Evolutionary conservation across 495 filamentous ascomycete genomes (phyloP).

Genomic region (Penicillium cataractarum): DNA sequence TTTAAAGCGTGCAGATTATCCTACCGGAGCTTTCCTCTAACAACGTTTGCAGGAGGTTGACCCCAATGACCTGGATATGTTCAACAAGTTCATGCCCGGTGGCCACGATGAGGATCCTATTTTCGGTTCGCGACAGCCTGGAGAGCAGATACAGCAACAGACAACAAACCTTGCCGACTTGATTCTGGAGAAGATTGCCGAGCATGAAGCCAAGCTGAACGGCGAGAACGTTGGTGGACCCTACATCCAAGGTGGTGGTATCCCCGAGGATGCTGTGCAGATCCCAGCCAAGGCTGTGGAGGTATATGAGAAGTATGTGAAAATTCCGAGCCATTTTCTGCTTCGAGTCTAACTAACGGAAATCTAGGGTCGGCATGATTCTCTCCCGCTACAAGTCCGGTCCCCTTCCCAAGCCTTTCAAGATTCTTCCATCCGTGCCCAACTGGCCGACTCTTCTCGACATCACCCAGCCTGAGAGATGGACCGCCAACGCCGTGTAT

Average conservation of each 20-base stretch:
- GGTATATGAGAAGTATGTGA: constrained; percentile 82
- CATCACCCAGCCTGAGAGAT: constrained; percentile 78
- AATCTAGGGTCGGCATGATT: constrained; percentile 74
- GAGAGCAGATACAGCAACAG: constrained; percentile 46
- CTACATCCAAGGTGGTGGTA: constrained; percentile 50
- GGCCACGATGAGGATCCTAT: constrained; percentile 52
- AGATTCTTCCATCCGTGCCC: constrained; percentile 88
- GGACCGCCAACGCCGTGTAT: constrained; percentile 87
- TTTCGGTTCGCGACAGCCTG: constrained; percentile 50
- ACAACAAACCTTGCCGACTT: constrained; percentile 86
- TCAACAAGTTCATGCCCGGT: constrained; percentile 83
- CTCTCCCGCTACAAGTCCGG: constrained; percentile 93
- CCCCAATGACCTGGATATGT: constrained; percentile 85
- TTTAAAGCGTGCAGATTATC: neutral
- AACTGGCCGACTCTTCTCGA: constrained; percentile 86
- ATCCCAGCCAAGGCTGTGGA: constrained; percentile 90
- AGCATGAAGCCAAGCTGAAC: constrained; percentile 75
- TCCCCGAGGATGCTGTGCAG: constrained; percentile 78
- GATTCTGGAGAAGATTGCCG: constrained; percentile 91
- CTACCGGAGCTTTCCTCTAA: constrained; percentile 19
- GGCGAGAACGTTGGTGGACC: constrained; percentile 35
- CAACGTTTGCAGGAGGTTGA: constrained; percentile 66
- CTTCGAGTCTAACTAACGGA: constrained; percentile 20
- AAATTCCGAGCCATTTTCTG: neutral
- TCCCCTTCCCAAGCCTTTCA: constrained; percentile 94